These are phyloP conservation scores for Trichophyton simii DNA, from an alignment of 2,329 filamentous ascomycete genomes.

Conservation along the genomic window DNA sequence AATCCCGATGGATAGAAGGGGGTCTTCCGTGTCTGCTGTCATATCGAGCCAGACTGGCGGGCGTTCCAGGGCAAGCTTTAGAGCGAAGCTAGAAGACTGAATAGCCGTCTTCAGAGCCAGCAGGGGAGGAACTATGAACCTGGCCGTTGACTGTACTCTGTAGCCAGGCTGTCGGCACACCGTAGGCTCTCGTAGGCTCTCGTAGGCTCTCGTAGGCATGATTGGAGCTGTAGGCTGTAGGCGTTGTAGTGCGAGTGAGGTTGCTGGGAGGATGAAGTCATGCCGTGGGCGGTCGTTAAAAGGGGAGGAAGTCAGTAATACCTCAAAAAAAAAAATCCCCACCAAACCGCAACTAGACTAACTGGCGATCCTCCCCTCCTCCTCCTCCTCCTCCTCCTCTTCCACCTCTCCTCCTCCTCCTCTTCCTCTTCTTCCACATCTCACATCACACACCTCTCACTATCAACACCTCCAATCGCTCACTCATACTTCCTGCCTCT, in stretches of 20 bases:
- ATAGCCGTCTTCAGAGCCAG: background rate
- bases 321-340: background rate
- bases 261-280: background rate
- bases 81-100: background rate
- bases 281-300: background rate
- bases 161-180: too few species aligned
- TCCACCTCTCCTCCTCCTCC: background rate
- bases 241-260: too few species aligned
- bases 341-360: background rate
- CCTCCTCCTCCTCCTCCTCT: background rate
- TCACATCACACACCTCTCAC: background rate
- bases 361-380: conserved; percentile 1
- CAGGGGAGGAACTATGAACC: background rate
- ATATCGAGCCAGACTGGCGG: background rate
- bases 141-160: too few species aligned
- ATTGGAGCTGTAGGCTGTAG: background rate
- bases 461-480: background rate
- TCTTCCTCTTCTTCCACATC: background rate
- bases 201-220: background rate
- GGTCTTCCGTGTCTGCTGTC: background rate
- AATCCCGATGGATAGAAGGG: background rate
- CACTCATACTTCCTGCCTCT: too few species aligned
- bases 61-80: background rate
- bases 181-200: too few species aligned
- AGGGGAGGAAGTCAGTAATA: background rate